Base-by-base conservation (phyloP, 805 yeast genomes). In the Metschnikowia lachancei region DNA sequence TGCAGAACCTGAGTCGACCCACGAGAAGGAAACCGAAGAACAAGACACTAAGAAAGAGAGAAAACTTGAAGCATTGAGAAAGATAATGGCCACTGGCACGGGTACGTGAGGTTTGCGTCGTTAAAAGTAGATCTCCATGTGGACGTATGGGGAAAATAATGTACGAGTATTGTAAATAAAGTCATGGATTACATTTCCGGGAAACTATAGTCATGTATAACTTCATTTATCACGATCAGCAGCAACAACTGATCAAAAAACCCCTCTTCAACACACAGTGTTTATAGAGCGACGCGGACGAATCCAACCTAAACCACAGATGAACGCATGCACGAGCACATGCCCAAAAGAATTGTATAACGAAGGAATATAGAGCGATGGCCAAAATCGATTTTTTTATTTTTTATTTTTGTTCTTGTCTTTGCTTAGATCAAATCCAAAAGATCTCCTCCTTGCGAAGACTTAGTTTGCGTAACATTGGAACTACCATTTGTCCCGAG, bases 341-440 rank as follows among this genome's bases (percentile, higher is more conserved):
- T 14, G 18, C 34, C 16, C 17, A 14, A 31, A 31, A 16, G 34
- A 5, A 31, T 31, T 31, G 34, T 31, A 31, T 31, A n/a, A 31
- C 2, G 34, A 31, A 26, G 10, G 28, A 26, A 26, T 7, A 10
- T 26, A 26, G 28, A 9, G 28, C 6, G 12, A 26, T 12, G 28
- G 28, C 8, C 28, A 26, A 9, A 26, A 26, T 5, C 28, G 11
- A 26, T 5, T 9, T 26, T 26, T 26, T 26, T 8, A 26, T 7
- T 26, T 26, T 26, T 26, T 3, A 3, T 14, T 31, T 31, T 16
- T 8, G 16, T n/a, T n/a, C n/a, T n/a, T n/a, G 13, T 33, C 31
- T n/a, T 8, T 14, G n/a, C 12, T 40, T 56, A 71, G 44, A 71
- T 67, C 32, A 71, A 59, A 51, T 70, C 74, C 54, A 71, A 59